Conservation (phyloP, 352 stramenopile species). For the Globisporangium cylindrosporum region DNA sequence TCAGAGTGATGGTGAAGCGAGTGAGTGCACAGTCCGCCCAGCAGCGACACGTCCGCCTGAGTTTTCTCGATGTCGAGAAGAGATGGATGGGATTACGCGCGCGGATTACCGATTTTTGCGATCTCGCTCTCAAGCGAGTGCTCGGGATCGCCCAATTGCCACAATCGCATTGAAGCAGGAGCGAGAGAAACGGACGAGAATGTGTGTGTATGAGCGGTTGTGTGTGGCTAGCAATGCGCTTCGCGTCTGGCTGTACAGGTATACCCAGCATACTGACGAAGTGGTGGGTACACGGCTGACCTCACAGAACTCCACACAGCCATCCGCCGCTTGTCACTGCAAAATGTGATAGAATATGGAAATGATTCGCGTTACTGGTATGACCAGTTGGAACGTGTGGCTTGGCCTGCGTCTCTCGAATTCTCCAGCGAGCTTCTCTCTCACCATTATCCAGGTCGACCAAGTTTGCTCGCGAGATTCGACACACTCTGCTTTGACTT, state of each 20-base stretch:
- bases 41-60: not conserved
- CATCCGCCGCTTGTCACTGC: not conserved
- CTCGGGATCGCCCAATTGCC: not conserved
- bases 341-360: not conserved
- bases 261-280: not conserved
- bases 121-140: not conserved
- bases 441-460: not conserved
- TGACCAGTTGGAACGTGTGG: too few species aligned
- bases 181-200: not conserved
- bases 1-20: not conserved
- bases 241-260: not conserved
- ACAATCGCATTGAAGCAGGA: not conserved
- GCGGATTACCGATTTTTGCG: not conserved
- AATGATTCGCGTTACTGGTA: not conserved
- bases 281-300: too few species aligned
- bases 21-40: not conserved
- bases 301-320: not conserved
- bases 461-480: not conserved
- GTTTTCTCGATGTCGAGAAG: not conserved
- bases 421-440: not conserved
- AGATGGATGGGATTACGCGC: not conserved
- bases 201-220: not conserved
- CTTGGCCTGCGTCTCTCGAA: not conserved
- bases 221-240: not conserved
- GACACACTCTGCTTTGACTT: not conserved